A percentile compares a stretch with the other conserved stretches of the same genome.
Conservation (phyloP, 352 stramenopile genomes). For the Pythium chondricola region DNA sequence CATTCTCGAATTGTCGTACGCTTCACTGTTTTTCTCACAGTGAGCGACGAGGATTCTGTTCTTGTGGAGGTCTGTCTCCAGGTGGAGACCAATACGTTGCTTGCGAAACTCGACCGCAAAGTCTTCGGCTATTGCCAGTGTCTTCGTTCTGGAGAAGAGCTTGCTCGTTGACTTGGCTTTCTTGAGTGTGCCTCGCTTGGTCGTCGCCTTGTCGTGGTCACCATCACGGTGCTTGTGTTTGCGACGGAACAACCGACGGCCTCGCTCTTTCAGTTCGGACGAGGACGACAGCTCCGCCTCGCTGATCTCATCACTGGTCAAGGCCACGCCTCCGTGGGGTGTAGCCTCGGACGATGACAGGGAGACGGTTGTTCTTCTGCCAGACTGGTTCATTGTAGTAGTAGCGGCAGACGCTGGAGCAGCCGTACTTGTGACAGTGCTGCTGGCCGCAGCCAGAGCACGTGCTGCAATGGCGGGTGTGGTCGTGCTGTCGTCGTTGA, state of each 20-base stretch:
- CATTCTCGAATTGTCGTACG: conserved; percentile 20
- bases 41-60: conserved; percentile 53
- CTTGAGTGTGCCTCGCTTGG: conserved; percentile 15
- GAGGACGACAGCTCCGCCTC: conserved; percentile 8
- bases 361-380: no score
- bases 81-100: conserved; percentile 53
- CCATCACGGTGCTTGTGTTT: conserved; percentile 4
- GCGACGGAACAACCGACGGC: conserved; percentile 7
- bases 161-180: conserved; percentile 21
- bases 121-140: conserved; percentile 24
- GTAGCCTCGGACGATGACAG: no score
- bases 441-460: neutral
- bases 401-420: no score
- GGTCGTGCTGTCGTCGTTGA: conserved; percentile 7
- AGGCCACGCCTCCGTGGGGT: no score
- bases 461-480: conserved; percentile 2
- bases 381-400: no score
- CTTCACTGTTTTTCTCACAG: conserved; percentile 64
- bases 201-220: conserved; percentile 1
- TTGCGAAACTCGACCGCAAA: conserved; percentile 55
- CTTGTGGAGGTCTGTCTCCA: conserved; percentile 57
- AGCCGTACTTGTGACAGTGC: no score
- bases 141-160: conserved; percentile 11
- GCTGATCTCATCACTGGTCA: neutral
- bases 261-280: neutral